Conservation (phyloP, 2,329 filamentous ascomycete genomes). For the Xylariaceae sp. region DNA sequence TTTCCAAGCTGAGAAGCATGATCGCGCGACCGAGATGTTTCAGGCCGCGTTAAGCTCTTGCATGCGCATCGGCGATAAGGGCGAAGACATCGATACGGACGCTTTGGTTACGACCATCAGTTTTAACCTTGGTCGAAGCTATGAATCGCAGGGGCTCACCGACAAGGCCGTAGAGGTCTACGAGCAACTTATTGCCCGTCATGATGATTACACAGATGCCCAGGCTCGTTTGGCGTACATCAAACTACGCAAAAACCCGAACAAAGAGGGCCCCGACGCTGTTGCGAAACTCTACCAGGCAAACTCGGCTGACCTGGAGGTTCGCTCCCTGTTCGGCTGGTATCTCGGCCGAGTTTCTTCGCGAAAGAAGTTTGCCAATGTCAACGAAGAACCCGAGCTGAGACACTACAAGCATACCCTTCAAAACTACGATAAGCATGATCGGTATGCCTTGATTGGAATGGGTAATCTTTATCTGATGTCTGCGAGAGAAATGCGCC, state of each 20-base stretch:
- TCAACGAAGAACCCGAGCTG: constrained; percentile 85
- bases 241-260: constrained; percentile 71
- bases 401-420: constrained; percentile 95
- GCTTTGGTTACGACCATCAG: constrained; percentile 92
- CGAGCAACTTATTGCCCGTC: constrained; percentile 75
- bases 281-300: constrained; percentile 81
- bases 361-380: constrained; percentile 73
- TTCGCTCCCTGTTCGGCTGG: constrained; percentile 91
- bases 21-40: constrained; percentile 78
- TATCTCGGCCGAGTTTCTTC: constrained; percentile 76
- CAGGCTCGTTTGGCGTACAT: constrained; percentile 86
- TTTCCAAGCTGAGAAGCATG: constrained; percentile 78
- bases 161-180: constrained; percentile 87
- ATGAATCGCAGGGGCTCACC: constrained; percentile 74
- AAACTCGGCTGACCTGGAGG: constrained; percentile 80
- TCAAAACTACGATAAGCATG: constrained; percentile 92
- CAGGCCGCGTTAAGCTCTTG: constrained; percentile 88
- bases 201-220: constrained; percentile 89
- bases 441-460: constrained; percentile 89
- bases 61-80: constrained; percentile 70
- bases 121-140: constrained; percentile 91
- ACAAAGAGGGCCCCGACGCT: constrained; percentile 79
- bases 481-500: constrained; percentile 88
- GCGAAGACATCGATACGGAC: constrained; percentile 75
- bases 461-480: constrained; percentile 93